Conservation (phyloP, 2,329 filamentous ascomycete species). For the Paradendryphiella salina region DNA sequence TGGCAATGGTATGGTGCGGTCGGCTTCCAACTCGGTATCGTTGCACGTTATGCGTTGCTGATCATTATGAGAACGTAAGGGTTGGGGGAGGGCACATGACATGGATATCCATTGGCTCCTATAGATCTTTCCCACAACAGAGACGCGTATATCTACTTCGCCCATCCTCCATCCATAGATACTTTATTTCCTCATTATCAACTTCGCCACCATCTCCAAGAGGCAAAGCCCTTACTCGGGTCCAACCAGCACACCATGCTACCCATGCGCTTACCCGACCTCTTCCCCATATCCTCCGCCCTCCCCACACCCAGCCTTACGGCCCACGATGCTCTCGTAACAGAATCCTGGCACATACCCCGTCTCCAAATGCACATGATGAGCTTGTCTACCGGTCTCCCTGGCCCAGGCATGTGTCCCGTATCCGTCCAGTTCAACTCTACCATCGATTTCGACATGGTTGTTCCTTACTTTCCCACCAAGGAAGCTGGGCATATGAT, state of each 20-base stretch:
- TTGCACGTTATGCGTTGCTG: too few species aligned
- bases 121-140: too few species aligned
- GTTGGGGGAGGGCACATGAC: too few species aligned
- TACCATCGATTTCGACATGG: constrained; percentile 30
- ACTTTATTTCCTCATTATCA: background rate
- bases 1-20: too few species aligned
- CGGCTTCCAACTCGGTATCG: too few species aligned
- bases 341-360: constrained; percentile 27
- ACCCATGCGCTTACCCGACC: background rate
- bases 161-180: background rate
- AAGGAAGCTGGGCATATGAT: background rate
- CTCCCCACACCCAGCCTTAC: background rate
- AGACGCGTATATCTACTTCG: too few species aligned
- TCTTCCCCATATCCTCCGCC: background rate
- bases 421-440: constrained; percentile 21
- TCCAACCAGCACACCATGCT: background rate
- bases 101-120: too few species aligned
- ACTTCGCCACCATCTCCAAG: background rate
- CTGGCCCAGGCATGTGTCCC: constrained; percentile 28
- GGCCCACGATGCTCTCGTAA: background rate
- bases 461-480: constrained; percentile 9
- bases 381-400: constrained; percentile 26
- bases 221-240: background rate
- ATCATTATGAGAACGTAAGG: too few species aligned
- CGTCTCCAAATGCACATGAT: constrained; percentile 36